Base-by-base conservation (phyloP, 2,329 filamentous ascomycete genomes). In the Fusarium torulosum region DNA sequence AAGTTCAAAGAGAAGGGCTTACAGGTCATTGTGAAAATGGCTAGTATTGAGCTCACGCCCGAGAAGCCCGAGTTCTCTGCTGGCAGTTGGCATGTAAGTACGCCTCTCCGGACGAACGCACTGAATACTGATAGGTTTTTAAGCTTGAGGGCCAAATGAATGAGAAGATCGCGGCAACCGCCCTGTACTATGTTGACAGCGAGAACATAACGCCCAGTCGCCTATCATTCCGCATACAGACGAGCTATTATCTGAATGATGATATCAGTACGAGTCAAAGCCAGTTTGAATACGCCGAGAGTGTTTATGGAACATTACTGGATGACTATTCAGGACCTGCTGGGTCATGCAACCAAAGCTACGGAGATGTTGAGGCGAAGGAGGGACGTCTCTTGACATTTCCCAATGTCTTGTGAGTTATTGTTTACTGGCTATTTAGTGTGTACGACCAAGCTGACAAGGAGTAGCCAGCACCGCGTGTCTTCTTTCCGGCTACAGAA, bases 171-270 rank as follows among this genome's bases (percentile, higher is more conserved):
- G 25, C 25, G 25, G 25, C 25, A 25, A 25, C 25, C 25, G 25
- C 25, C 8, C 25, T 25, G 25, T 25, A 9, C 25, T 25, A 62
- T 10, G 15, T 59, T 19, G n/a, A 47, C 7, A 55, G 53, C 11
- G 38, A 38, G 21, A 62, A 57, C 31, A 19, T 62, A 11, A 41
- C 25, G 3, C 13, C 45, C 3, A 62, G 57, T 9, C 51, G 23
- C 13, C 14, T 62, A 2, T 21, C 51, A 0, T 49, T 63, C n/a
- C 31, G 41, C 3, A 47, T 38, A 20, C 25, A 52, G 29, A 62
- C 42, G 2, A 31, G 7, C 9, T 35, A 7, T 1, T 27, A 44
- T 13, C 8, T 56, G 2, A 21, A 40, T 8, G 20, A 40, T 7
- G 2, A 56, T 1, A 50, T 47, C 14, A 0, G 14, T 4, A 10